Evolutionary conservation across 768 basidiomycete genomes (phyloP).

Genomic region (Panaeolus cyanescens): DNA sequence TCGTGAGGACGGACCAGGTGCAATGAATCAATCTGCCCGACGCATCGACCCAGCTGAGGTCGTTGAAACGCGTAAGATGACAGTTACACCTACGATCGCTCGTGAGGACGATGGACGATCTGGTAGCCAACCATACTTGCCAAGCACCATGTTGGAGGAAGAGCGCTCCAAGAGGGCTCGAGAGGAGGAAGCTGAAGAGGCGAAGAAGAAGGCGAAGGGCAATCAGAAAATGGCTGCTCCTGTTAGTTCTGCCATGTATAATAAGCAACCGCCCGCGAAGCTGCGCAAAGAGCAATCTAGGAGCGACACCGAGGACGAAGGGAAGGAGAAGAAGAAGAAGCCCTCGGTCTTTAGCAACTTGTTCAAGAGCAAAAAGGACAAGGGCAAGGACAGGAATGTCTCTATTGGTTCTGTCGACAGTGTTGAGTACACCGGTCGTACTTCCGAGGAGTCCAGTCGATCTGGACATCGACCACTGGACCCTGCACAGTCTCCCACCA

Average conservation of each 20-base stretch:
- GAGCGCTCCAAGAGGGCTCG: constrained; percentile 47
- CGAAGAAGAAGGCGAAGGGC: constrained; percentile 48
- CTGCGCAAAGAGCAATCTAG: constrained; percentile 44
- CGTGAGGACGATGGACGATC: constrained; percentile 46
- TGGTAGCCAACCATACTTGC: constrained; percentile 32
- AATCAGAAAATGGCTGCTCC: constrained; percentile 53
- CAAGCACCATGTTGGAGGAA: constrained; percentile 30
- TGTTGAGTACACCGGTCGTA: constrained; percentile 40
- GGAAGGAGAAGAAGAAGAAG: constrained; percentile 63
- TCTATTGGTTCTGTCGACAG: constrained; percentile 56
- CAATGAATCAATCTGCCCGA: constrained; percentile 16
- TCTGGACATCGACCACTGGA: constrained; percentile 47
- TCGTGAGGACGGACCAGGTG: constrained; percentile 45
- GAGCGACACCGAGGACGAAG: constrained; percentile 34
- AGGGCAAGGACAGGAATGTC: constrained; percentile 49
- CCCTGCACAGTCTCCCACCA: constrained; percentile 51
- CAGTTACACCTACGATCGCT: constrained; percentile 77
- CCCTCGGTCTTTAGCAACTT: constrained; percentile 74
- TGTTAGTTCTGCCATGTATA: constrained; percentile 42
- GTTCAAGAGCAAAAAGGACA: constrained; percentile 79
- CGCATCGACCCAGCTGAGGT: constrained; percentile 66
- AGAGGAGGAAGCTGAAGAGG: constrained; percentile 43
- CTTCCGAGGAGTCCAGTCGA: constrained; percentile 66
- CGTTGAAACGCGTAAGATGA: constrained; percentile 76
- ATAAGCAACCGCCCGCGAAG: constrained; percentile 35